Percentiles rank a stretch among this genome's conserved stretches.
Conservation (phyloP, 768 basidiomycete species). For the Multifurca ochricompacta region DNA sequence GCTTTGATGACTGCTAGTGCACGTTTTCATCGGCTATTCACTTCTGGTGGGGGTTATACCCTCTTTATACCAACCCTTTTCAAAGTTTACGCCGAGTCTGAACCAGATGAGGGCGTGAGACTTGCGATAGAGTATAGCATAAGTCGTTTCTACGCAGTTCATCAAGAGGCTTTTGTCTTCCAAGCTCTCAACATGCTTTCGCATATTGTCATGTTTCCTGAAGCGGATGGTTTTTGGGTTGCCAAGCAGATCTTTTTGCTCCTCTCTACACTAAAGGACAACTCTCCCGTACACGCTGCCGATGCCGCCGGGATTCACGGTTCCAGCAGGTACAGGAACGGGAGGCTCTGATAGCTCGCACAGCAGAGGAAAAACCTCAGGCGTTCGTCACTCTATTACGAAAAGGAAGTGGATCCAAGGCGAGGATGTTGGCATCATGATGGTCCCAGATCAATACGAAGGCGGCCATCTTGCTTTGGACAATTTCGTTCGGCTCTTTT, state of each 20-base stretch:
- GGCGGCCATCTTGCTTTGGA: slow-evolving; percentile 48
- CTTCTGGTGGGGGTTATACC: slow-evolving; percentile 61
- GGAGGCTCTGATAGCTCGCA: slow-evolving; percentile 59
- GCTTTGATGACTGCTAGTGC: slow-evolving; percentile 71
- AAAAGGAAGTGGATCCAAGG: slow-evolving; percentile 28
- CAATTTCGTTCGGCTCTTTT: slow-evolving; percentile 60
- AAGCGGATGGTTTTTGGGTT: slow-evolving; percentile 43
- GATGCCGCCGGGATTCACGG: slow-evolving; percentile 65
- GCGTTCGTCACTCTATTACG: slow-evolving; percentile 52
- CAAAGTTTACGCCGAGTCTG: slow-evolving; percentile 61
- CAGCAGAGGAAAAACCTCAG: slow-evolving; percentile 69
- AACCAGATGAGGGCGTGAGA: slow-evolving; percentile 48
- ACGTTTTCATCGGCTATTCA: slow-evolving; percentile 69
- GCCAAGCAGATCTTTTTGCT: slow-evolving; percentile 50
- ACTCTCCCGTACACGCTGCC: slow-evolving; percentile 32
- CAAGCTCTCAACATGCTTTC: slow-evolving; percentile 60
- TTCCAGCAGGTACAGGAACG: slow-evolving; percentile 55
- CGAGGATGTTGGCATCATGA: slow-evolving; percentile 26
- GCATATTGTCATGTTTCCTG: slow-evolving; percentile 43
- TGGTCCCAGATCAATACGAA: slow-evolving; percentile 56
- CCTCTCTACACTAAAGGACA: slow-evolving; percentile 47
- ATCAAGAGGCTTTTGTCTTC: slow-evolving; percentile 66
- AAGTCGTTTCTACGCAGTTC: slow-evolving; percentile 65
- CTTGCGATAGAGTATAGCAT: slow-evolving; percentile 63
- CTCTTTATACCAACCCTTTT: slow-evolving; percentile 68